These are phyloP conservation scores for Lodderomyces parapsilosis DNA, from an alignment of 1,139 yeast species.

Conservation along the genomic window DNA sequence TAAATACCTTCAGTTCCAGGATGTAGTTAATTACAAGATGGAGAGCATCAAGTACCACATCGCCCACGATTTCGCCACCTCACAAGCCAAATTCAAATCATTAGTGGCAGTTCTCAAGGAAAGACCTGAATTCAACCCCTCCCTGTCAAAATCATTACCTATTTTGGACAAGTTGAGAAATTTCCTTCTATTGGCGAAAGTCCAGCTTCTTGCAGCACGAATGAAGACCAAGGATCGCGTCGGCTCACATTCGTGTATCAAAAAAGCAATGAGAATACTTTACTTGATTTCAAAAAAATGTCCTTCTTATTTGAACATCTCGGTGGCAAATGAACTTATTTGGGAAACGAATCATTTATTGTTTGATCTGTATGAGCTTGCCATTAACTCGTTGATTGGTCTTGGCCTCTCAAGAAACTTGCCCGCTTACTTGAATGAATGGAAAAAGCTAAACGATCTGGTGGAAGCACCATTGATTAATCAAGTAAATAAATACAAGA, in stretches of 20 bases:
- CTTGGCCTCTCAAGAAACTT: constrained; percentile 58
- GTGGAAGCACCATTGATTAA: constrained; percentile 26
- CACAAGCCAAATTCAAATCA: constrained; percentile 20
- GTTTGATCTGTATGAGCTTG: constrained; percentile 29
- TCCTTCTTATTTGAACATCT: constrained; percentile 20
- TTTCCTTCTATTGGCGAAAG: constrained; percentile 34
- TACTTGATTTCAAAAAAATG: constrained; percentile 42
- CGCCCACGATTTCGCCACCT: constrained; percentile 15
- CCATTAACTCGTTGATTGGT: constrained; percentile 37
- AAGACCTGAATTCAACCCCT: constrained; percentile 29
- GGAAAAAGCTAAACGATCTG: constrained; percentile 32
- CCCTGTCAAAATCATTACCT: constrained; percentile 15
- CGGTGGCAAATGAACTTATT: constrained; percentile 24
- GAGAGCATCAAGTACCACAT: constrained; percentile 30
- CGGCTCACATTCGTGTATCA: constrained; percentile 29
- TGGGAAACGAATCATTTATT: constrained; percentile 34
- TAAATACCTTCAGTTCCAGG: constrained; percentile 13
- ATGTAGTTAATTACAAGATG: constrained; percentile 28
- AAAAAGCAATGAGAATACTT: constrained; percentile 40
- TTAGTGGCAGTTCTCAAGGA: constrained; percentile 16
- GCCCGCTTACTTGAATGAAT: constrained; percentile 49
- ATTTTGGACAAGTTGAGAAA: constrained; percentile 29
- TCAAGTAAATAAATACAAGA: constrained; percentile 23
- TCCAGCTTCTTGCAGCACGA: constrained; percentile 30
- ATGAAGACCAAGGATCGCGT: constrained; percentile 20